Percentiles rank a stretch among this genome's conserved stretches.
Conservation (phyloP, 164 flowering plant species). For the Litsea cubeba region DNA sequence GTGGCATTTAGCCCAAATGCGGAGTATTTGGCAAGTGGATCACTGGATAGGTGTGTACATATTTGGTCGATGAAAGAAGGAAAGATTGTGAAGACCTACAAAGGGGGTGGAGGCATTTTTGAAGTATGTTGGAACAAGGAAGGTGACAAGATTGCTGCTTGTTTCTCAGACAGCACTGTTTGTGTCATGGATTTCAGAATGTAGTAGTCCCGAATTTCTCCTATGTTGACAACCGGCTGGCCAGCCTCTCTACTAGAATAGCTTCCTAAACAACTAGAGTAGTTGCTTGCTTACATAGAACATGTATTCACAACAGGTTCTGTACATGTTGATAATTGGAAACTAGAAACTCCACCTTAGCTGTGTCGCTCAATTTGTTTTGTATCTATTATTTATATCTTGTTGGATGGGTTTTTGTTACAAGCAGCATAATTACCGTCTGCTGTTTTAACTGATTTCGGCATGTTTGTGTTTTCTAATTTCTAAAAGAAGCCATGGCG, state of each 20-base stretch:
- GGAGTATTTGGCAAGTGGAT: conserved; percentile 85
- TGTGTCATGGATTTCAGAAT: conserved; percentile 85
- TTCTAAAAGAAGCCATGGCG: too few species aligned
- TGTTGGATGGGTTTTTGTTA: too few species aligned
- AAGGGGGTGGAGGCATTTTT: conserved; percentile 79
- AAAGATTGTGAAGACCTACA: conserved; percentile 76
- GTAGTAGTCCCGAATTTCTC: conserved; percentile 40
- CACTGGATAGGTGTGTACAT: conserved; percentile 72
- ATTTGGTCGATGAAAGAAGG: conserved; percentile 87
- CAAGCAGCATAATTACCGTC: too few species aligned
- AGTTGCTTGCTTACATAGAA: background rate
- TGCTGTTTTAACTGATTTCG: too few species aligned
- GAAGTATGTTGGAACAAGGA: conserved; percentile 97
- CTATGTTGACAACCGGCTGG: background rate
- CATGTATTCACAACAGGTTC: background rate
- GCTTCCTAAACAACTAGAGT: too few species aligned
- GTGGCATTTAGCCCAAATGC: conserved; percentile 94
- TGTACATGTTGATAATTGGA: background rate
- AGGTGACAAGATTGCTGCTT: conserved; percentile 88
- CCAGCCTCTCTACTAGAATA: too few species aligned
- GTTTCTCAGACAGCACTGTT: conserved; percentile 74
- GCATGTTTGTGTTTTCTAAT: too few species aligned
- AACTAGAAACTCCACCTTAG: too few species aligned
- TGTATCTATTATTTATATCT: too few species aligned
- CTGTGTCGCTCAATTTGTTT: too few species aligned